phyloP scores from a whole-genome alignment of 441 rosid species.

The Populus tomentosa region DNA sequence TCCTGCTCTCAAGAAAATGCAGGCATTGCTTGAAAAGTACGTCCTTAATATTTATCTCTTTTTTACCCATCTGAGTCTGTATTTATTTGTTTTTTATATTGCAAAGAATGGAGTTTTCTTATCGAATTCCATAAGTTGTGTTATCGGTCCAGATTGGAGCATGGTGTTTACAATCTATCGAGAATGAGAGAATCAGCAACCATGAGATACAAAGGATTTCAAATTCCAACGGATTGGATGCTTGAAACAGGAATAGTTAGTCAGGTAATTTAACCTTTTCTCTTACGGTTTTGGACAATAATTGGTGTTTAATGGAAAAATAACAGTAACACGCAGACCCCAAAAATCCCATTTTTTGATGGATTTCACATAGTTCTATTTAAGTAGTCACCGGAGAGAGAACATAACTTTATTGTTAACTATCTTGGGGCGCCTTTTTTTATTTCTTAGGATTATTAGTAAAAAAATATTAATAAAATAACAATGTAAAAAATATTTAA shows the following conservation, averaged over 20 bases:
- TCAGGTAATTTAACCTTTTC: slow-evolving; percentile 52
- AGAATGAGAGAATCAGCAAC: slow-evolving; percentile 87
- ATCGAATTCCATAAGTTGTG: neutral
- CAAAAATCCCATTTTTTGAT: neutral
- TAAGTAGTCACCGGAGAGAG: slow-evolving; percentile 10
- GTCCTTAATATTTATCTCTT: no score
- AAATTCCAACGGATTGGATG: slow-evolving; percentile 90
- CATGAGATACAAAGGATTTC: slow-evolving; percentile 53
- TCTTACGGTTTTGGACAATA: neutral
- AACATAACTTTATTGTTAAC: slow-evolving; percentile 18
- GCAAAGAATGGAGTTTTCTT: no score
- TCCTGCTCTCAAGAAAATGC: no score
- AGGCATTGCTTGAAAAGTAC: slow-evolving; percentile 89
- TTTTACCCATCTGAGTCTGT: neutral
- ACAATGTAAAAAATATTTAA: neutral
- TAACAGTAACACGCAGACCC: neutral
- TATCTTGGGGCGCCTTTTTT: no score
- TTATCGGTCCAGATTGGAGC: slow-evolving; percentile 58
- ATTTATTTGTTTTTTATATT: neutral
- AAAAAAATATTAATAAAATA: no score
- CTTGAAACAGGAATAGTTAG: slow-evolving; percentile 78
- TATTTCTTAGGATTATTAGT: no score
- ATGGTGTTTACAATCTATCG: slow-evolving; percentile 83
- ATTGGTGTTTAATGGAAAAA: neutral
- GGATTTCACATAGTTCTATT: slow-evolving; percentile 17